These are phyloP conservation scores for Sporothrix protearum DNA, from an alignment of 2,329 filamentous ascomycete species.

Conservation along the genomic window DNA sequence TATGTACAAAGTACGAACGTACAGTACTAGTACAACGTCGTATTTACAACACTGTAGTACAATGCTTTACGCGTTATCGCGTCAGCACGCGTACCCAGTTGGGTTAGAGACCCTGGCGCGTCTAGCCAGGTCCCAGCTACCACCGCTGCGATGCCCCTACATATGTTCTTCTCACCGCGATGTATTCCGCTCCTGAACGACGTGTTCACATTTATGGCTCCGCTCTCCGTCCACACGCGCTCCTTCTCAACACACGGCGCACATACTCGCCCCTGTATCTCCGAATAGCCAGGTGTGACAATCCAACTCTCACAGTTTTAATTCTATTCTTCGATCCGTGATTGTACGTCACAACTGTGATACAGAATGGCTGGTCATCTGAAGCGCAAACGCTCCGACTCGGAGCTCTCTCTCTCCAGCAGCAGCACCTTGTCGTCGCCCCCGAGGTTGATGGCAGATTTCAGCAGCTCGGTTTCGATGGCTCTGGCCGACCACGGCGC, in stretches of 20 bases:
- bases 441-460: constrained; percentile 32
- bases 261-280: not conserved
- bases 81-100: constrained; percentile 3
- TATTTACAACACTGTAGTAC: no score
- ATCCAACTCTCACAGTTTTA: no score
- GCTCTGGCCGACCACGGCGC: constrained; percentile 37
- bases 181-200: no score
- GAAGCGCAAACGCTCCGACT: constrained; percentile 63
- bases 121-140: not conserved
- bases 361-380: constrained; percentile 48
- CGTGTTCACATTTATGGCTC: not conserved
- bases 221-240: not conserved
- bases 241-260: not conserved
- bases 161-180: not conserved
- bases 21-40: no score
- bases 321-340: no score
- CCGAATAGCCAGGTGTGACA: no score
- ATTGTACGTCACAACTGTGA: no score
- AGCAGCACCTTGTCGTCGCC: constrained; percentile 43
- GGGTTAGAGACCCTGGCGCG: not conserved
- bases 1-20: not conserved
- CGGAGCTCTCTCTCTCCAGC: constrained; percentile 51
- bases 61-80: constrained; percentile 8
- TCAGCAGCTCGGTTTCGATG: constrained; percentile 35
- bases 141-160: not conserved